Base-by-base conservation (phyloP, 768 basidiomycete species). In the Saitozyma sp. region DNA sequence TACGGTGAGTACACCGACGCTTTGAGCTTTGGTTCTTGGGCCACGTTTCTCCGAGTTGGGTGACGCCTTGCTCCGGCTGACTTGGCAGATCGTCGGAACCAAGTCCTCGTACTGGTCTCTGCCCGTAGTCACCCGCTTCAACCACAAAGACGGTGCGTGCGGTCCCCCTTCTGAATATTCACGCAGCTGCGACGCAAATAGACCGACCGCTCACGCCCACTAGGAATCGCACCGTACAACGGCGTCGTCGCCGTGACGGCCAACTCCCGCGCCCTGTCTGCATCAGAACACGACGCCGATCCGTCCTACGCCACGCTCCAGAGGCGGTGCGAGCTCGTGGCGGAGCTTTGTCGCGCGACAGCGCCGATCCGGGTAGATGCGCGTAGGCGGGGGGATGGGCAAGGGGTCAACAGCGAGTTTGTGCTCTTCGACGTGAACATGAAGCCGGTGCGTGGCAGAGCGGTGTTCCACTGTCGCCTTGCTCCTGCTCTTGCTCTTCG, bases 341-440 rank as follows among this genome's bases (percentile, higher is more conserved):
- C 67, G 9, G 54, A 54, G 37, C 48, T 63, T 2, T 58, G 64
- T 19, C 38, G 59, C 8, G 57, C 66, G 0, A 63, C 53, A 5
- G 65, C 69, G 8, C 67, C 69, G 0, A 69, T 71, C 9, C 50
- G 76, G 40, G 60, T 78, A 3, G 76, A 78, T 53, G 66, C 64
- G 49, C 55, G 62, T 1, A 46, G 76, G 46, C 40, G 68, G 19
- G 43, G 39, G 10, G 57, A 19, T 5, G 64, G 66, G 4, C 29
- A 29, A 29, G 29, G 29, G 29, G 2, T 29, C 29, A 29, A 29
- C 29, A 63, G 59, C n/a, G 42, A 52, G 2, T 72, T 74, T 45
- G 54, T 66, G 11, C 57, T 75, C 13, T 78, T 78, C 37, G 76
- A 75, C 58, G 66, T 78, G 19, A 78, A 78, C 58, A 63, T 72